phyloP scores from a whole-genome alignment of 257 asterid species.

The Avicennia marina region DNA sequence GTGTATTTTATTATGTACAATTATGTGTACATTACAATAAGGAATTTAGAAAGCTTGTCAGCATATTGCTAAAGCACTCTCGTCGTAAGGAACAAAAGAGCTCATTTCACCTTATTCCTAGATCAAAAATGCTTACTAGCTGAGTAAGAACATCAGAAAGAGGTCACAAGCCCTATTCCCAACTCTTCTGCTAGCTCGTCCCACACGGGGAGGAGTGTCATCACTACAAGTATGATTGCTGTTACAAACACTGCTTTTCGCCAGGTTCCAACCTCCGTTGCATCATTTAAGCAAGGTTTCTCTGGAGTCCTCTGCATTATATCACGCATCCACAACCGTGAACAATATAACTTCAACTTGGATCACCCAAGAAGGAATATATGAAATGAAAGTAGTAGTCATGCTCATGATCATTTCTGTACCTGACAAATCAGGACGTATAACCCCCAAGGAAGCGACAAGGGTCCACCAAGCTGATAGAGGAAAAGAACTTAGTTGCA shows the following conservation, averaged over 20 bases:
- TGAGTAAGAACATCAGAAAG: conserved; percentile 43
- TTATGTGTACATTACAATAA: no score
- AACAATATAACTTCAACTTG: no score
- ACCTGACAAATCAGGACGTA: conserved; percentile 97
- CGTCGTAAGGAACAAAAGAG: no score
- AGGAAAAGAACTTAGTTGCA: conserved; percentile 10
- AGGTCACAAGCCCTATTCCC: conserved; percentile 75
- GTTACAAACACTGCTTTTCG: conserved; percentile 46
- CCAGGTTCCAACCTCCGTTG: conserved; percentile 87
- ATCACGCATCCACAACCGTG: conserved; percentile 4
- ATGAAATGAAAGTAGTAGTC: neutral
- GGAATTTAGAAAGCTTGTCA: no score
- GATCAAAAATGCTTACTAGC: no score
- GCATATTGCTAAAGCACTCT: no score
- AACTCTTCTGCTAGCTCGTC: conserved; percentile 97
- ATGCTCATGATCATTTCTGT: no score
- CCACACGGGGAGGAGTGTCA: conserved; percentile 96
- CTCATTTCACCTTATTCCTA: no score
- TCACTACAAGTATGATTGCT: conserved; percentile 53
- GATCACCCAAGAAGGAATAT: neutral
- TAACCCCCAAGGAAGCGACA: conserved; percentile 98
- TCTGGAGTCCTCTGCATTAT: conserved; percentile 75
- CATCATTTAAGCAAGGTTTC: conserved; percentile 94
- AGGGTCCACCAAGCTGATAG: conserved; percentile 90
- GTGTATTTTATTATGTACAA: no score